Percentiles rank a stretch among this genome's conserved stretches.
Conservation (phyloP, 1,284 basidiomycete species). For the Prillingera fragicola region DNA sequence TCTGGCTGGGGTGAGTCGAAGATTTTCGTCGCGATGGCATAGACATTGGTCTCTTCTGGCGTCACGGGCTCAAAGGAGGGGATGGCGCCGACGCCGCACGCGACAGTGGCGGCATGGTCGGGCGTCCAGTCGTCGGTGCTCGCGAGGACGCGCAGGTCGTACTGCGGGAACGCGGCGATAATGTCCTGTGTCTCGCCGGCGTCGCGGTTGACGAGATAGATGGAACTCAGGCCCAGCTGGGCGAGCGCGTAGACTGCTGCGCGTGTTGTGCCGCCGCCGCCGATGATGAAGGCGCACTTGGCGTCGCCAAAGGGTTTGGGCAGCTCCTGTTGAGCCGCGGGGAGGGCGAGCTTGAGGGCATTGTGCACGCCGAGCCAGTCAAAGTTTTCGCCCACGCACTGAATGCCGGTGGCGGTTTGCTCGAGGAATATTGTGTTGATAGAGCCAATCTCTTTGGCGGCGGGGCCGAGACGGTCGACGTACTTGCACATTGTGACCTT, state of each 20-base stretch:
- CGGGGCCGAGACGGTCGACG: constrained; percentile 65
- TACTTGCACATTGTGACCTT: constrained; percentile 74
- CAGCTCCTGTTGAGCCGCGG: not conserved
- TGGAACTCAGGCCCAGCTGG: constrained; percentile 57
- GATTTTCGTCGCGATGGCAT: constrained; percentile 12
- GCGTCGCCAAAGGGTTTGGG: not conserved
- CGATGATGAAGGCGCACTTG: constrained; percentile 56
- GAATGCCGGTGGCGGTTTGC: constrained; percentile 48
- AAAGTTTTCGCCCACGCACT: constrained; percentile 77
- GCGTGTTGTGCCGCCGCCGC: constrained; percentile 65
- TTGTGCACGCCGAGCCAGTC: constrained; percentile 64
- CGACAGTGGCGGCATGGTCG: constrained; percentile 2
- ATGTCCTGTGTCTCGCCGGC: constrained; percentile 7
- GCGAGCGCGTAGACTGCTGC: constrained; percentile 79
- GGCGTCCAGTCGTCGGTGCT: not conserved
- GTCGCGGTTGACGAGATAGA: constrained; percentile 71
- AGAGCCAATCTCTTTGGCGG: constrained; percentile 72
- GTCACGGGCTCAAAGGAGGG: constrained; percentile 13
- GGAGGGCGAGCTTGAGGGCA: not conserved
- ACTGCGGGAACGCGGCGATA: constrained; percentile 6
- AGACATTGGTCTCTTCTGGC: constrained; percentile 10
- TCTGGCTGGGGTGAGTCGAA: constrained; percentile 3
- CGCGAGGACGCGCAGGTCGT: constrained; percentile 2
- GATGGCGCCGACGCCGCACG: constrained; percentile 17
- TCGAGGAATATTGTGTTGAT: constrained; percentile 75